Evolutionary conservation across 1,284 basidiomycete species (phyloP), one percentile per base, ranked within the genome.

Genomic region (Leccinum colubrinum): DNA sequence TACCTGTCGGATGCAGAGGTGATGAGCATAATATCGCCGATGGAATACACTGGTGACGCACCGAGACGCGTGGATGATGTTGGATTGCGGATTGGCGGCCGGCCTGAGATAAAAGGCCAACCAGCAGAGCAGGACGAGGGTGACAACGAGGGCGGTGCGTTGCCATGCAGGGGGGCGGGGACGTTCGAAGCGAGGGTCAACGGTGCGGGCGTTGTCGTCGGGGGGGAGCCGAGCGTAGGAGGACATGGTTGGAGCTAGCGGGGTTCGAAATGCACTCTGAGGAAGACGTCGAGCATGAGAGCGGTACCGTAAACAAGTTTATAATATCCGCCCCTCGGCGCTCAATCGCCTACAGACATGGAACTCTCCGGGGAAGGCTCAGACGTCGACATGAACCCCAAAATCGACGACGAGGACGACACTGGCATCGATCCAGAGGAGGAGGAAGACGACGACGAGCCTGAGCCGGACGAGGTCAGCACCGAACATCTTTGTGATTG

Each of bases 91-190:
- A 64, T 68, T 74, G 35, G 75, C 69, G 5, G 33, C n/a, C 0
- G 63, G 59, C 55, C 65, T 57, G 66, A 83, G 63, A 17, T 66
- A 66, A 62, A 80, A 76, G 1, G 78, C 78, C 11, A 82, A 65
- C 78, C 77, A 84, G 64, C 83, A 78, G 60, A 81, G 61, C 37
- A 80, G 69, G 1, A 67, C 68, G 9, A 80, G 60, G 58, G 81
- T 72, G 7, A 75, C 58, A 6, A 84, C 59, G 41, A 84, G 71
- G 3, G 71, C 78, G 3, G 77, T 74, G 53, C 81, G 76, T 58
- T 78, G 80, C 69, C 75, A 80, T 5, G 72, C 65, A 14, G 80
- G 75, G 0, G 77, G 78, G 17, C 76, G 72, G 2, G 74, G 76
- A 55, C 70, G 73, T 59, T 74, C 67, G 64, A 82, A 80, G 9